Percentiles rank a stretch among this genome's conserved stretches.
Conservation (phyloP, 306 rosid genomes). For the Vigna trinervia region DNA sequence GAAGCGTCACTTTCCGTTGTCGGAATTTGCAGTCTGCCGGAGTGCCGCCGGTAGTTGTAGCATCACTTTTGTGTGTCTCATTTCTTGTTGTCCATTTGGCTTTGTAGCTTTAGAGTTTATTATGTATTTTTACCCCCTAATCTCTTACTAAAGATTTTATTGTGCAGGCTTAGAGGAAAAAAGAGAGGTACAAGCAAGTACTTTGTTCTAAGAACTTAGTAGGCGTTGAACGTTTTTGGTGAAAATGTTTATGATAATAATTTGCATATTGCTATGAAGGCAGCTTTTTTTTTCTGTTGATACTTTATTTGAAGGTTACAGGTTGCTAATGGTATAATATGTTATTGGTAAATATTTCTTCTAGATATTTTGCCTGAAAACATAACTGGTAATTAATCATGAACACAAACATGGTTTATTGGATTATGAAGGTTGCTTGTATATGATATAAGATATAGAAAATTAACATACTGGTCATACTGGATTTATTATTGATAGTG, state of each 20-base stretch:
- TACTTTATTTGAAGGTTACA: not conserved
- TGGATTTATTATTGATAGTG: not conserved
- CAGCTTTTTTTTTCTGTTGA: slow-evolving; percentile 29
- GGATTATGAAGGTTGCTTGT: slow-evolving; percentile 30
- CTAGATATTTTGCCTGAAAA: not conserved
- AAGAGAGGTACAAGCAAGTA: slow-evolving; percentile 86
- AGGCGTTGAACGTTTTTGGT: slow-evolving; percentile 11
- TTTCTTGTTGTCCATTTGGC: slow-evolving; percentile 27
- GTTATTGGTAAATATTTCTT: slow-evolving; percentile 16
- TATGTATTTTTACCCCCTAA: not conserved
- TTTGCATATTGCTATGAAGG: slow-evolving; percentile 20
- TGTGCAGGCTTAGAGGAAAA: slow-evolving; percentile 73
- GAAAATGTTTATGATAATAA: not conserved
- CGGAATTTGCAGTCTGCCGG: no score
- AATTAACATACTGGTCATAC: slow-evolving; percentile 20
- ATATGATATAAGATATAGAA: slow-evolving; percentile 33
- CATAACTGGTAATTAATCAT: slow-evolving; percentile 25
- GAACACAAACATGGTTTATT: slow-evolving; percentile 14
- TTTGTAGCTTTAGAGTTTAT: slow-evolving; percentile 26
- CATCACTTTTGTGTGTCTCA: not conserved
- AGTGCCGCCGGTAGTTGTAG: no score
- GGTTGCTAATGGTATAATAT: not conserved
- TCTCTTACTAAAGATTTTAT: slow-evolving; percentile 40
- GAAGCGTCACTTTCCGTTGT: no score
- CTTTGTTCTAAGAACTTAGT: slow-evolving; percentile 23